These are phyloP conservation scores for Neurospora sp. DNA, from an alignment of 2,329 filamentous ascomycete species.

Conservation along the genomic window DNA sequence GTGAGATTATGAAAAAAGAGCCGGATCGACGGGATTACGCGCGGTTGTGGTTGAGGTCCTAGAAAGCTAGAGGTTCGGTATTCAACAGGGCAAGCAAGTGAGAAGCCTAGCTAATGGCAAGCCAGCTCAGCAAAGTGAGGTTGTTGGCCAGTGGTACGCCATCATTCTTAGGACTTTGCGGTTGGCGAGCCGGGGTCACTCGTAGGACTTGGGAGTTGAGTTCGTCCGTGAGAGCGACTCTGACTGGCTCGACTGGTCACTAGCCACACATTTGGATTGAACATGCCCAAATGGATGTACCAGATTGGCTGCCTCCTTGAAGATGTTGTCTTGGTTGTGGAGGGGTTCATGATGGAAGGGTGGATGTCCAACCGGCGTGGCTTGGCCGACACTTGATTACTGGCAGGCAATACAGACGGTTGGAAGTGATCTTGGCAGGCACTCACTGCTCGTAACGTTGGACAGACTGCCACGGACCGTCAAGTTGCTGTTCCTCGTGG, in stretches of 20 bases:
- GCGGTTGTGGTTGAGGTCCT: conserved; percentile 1
- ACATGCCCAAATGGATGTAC: conserved; percentile 7
- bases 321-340: not conserved
- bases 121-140: conserved; percentile 8
- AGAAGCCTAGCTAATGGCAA: conserved; percentile 8
- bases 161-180: conserved; percentile 9
- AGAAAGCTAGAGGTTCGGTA: not conserved
- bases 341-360: conserved; percentile 1
- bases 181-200: conserved; percentile 1
- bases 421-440: not conserved
- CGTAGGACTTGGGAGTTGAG: conserved; percentile 4
- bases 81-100: conserved; percentile 4
- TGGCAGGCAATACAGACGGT: not conserved
- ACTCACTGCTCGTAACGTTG: not conserved
- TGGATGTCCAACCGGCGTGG: not conserved
- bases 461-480: not conserved
- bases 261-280: not conserved
- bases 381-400: not conserved
- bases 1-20: not conserved
- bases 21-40: not conserved
- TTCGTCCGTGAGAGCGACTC: not conserved
- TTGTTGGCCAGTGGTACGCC: conserved; percentile 5
- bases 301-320: conserved; percentile 16
- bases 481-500: not conserved
- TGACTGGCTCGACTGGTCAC: not conserved